Percentiles rank a stretch among this genome's conserved stretches.
Conservation (phyloP, 169 alveolate genomes). For the Cryptosporidium meleagridis region DNA sequence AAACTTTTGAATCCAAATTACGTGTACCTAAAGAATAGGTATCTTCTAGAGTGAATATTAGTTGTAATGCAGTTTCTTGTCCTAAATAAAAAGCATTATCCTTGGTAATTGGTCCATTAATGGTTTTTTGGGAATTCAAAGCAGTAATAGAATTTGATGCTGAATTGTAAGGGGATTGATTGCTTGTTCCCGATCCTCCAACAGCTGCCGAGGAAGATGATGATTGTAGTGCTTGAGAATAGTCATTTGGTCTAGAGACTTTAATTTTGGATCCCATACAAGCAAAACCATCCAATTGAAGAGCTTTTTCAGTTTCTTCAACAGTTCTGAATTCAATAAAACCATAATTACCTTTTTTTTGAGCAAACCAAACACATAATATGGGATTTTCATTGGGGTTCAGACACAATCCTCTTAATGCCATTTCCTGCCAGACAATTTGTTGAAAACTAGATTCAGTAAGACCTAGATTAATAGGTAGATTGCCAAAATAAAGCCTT, state of each 20-base stretch:
- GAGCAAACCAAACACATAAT: slow-evolving; percentile 92
- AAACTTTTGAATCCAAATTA: slow-evolving; percentile 8
- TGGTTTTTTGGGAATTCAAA: not conserved
- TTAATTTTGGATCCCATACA: slow-evolving; percentile 90
- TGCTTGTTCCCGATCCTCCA: not conserved
- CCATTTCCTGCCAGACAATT: slow-evolving; percentile 90
- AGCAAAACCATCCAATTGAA: slow-evolving; percentile 90
- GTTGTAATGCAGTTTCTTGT: not conserved
- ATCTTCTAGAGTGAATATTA: not conserved
- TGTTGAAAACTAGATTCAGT: slow-evolving; percentile 90
- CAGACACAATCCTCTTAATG: slow-evolving; percentile 85
- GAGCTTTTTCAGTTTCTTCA: slow-evolving; percentile 91
- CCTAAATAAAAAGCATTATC: not conserved
- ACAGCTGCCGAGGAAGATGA: not conserved
- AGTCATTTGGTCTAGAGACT: slow-evolving; percentile 92
- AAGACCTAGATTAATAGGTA: slow-evolving; percentile 89
- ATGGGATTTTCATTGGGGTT: slow-evolving; percentile 90
- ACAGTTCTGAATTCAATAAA: slow-evolving; percentile 92
- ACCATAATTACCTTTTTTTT: slow-evolving; percentile 92
- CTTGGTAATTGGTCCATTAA: not conserved
- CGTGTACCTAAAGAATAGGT: not conserved
- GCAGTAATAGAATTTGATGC: not conserved
- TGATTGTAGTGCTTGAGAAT: slow-evolving; percentile 64
- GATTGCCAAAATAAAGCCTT: slow-evolving; percentile 89
- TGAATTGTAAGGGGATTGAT: not conserved